A percentile compares a stretch with the other conserved stretches of the same genome.
Evolutionary conservation across 495 filamentous ascomycete genomes (phyloP).

Genomic region (Lasiosphaeriaceae sp.): DNA sequence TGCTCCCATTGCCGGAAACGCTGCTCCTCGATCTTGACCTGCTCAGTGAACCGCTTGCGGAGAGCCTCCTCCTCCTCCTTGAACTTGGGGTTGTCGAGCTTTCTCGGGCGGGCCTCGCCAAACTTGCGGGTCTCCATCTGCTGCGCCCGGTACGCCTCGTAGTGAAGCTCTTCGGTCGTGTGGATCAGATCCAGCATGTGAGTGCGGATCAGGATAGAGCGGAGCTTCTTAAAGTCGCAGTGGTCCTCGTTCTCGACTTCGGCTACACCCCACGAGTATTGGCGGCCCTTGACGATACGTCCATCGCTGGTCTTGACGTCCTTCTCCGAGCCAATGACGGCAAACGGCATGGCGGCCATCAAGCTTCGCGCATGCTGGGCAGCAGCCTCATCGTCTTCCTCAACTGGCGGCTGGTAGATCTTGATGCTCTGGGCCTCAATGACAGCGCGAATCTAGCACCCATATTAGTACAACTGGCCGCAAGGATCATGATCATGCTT

Average conservation of each 20-base stretch:
- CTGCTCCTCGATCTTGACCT: conserved; percentile 99
- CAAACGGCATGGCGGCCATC: conserved; percentile 96
- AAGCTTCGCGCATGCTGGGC: conserved; percentile 89
- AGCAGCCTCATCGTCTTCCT: conserved; percentile 96
- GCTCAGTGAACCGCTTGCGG: conserved; percentile 98
- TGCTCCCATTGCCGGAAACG: conserved; percentile 99
- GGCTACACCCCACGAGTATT: conserved; percentile 98
- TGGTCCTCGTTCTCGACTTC: conserved; percentile 99
- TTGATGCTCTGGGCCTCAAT: conserved; percentile 98
- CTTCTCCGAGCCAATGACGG: conserved; percentile 98
- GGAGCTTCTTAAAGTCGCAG: conserved; percentile 99
- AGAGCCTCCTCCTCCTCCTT: conserved; percentile 99
- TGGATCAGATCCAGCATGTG: conserved; percentile 99
- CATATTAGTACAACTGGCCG: conserved; percentile 7
- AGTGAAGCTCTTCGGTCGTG: conserved; percentile 98
- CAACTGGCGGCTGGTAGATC: conserved; percentile 95
- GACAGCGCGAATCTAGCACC: conserved; percentile 76
- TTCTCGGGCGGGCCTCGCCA: conserved; percentile 91
- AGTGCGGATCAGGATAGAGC: conserved; percentile 97
- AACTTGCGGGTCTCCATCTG: conserved; percentile 99
- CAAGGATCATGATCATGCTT: not conserved
- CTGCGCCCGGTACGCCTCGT: conserved; percentile 96
- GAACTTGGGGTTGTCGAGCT: conserved; percentile 99
- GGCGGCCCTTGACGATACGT: conserved; percentile 95
- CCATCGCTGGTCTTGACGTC: conserved; percentile 95